Conservation (phyloP, 495 filamentous ascomycete species). For the Clohesyomyces aquaticus region DNA sequence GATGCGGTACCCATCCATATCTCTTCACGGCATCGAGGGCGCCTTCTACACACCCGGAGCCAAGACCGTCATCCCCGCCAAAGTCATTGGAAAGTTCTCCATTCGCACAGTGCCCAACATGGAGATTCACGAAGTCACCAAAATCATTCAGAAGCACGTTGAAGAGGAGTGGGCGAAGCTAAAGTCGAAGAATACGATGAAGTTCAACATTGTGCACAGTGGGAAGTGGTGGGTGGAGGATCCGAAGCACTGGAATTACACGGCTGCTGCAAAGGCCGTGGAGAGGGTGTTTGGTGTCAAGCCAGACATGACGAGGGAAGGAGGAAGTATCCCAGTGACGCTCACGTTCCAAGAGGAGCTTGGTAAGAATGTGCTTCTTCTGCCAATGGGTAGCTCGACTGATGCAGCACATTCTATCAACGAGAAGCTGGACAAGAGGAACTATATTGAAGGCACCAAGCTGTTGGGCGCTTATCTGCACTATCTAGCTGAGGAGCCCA, state of each 20-base stretch:
- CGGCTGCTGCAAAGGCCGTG: conserved; percentile 87
- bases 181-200: conserved; percentile 85
- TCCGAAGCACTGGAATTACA: conserved; percentile 98
- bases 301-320: conserved; percentile 95
- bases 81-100: conserved; percentile 96
- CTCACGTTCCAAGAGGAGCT: conserved; percentile 97
- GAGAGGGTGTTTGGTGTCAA: conserved; percentile 88
- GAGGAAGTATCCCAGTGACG: conserved; percentile 95
- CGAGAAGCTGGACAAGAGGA: conserved; percentile 94
- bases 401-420: conserved; percentile 97
- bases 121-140: conserved; percentile 86
- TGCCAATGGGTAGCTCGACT: conserved; percentile 96
- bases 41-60: conserved; percentile 92
- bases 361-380: conserved; percentile 94
- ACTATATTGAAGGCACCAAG: conserved; percentile 99
- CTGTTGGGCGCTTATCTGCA: conserved; percentile 93
- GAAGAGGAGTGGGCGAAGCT: conserved; percentile 79
- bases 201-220: conserved; percentile 77
- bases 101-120: conserved; percentile 97
- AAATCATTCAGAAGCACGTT: conserved; percentile 78
- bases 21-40: conserved; percentile 94
- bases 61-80: conserved; percentile 98
- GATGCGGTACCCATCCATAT: conserved; percentile 92
- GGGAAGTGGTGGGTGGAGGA: conserved; percentile 99
- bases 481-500: conserved; percentile 91